Conservation (phyloP, 202 grass and related monocot genomes). For the Miscanthus sacchariflorus region DNA sequence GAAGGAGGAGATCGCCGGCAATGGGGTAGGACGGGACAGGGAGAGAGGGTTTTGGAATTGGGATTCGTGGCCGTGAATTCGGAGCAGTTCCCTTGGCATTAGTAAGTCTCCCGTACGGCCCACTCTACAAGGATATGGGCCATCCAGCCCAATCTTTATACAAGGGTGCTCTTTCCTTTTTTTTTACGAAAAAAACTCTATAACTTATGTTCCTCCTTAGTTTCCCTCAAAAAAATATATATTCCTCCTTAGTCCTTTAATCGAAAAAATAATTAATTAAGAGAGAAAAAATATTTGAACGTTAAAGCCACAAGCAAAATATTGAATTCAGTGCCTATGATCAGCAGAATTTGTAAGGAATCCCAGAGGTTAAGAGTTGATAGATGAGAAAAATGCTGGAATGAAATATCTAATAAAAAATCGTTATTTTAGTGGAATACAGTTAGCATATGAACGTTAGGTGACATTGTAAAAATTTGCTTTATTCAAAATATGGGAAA, state of each 20-base stretch:
- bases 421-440: not conserved
- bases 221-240: too few relatives aligned
- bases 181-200: not conserved
- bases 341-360: not conserved
- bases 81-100: not conserved
- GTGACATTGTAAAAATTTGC: too few relatives aligned
- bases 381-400: not conserved
- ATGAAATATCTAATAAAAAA: not conserved
- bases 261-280: not conserved
- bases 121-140: not conserved
- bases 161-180: not conserved
- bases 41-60: slow-evolving; percentile 29
- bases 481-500: too few relatives aligned
- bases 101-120: not conserved
- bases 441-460: too few relatives aligned
- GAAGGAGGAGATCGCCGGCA: slow-evolving; percentile 31
- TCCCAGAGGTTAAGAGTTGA: not conserved
- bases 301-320: not conserved
- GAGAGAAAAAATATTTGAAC: not conserved
- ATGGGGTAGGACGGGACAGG: not conserved
- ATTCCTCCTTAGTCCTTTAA: too few relatives aligned
- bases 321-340: too few relatives aligned
- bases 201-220: too few relatives aligned
- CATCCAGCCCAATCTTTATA: not conserved
- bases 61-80: not conserved